Base-by-base conservation (phyloP, 176 grass and related monocot species). In the Dendrocalamus sinicus region DNA sequence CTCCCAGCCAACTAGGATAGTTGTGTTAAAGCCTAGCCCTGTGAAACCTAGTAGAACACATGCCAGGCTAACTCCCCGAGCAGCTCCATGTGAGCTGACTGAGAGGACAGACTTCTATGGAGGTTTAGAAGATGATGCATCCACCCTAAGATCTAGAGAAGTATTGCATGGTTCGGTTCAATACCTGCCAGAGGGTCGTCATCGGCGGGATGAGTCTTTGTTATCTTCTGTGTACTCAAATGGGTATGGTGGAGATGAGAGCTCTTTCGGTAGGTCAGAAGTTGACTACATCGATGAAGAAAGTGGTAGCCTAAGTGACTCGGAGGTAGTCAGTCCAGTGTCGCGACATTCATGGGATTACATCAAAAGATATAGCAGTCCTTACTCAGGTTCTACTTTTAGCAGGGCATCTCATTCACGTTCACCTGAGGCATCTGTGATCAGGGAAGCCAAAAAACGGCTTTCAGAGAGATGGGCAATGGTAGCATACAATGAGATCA, bases 231-330 rank as follows among this genome's bases (percentile, higher is more conserved):
- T 92, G 60, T 92, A 87, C 61, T 99, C 96, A 85, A 96, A 96
- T 92, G 91, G 96, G 55, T 99, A 92, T 88, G 87, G 87, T 82
- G 93, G 90, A 69, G 96, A 99, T 82, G 93, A 91, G 50, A 99
- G 96, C 70, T 96, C 96, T 82, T 90, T 99, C 46, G 70, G 86
- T 88, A 79, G 78, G 77, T 98, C 96, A 73, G 93, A 95, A 89
- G 86, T 54, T 89, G 90, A 95, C 24, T 96, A 90, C 87, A 91
- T 91, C 32, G 84, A 89, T 89, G 92, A 94, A 92, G 88, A 92
- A 78, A 78, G 72, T 79, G 84, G 75, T 57, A 85, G 88, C 41
- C 78, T 89, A 70, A 92, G 88, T 89, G 88, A 92, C n/a, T 92
- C 82, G 10, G 90, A 92, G 71, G 61, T 81, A 64, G 75, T 80